phyloP scores from a whole-genome alignment of 208 protist genomes.

The Leptomonas pyrrhocoris region DNA sequence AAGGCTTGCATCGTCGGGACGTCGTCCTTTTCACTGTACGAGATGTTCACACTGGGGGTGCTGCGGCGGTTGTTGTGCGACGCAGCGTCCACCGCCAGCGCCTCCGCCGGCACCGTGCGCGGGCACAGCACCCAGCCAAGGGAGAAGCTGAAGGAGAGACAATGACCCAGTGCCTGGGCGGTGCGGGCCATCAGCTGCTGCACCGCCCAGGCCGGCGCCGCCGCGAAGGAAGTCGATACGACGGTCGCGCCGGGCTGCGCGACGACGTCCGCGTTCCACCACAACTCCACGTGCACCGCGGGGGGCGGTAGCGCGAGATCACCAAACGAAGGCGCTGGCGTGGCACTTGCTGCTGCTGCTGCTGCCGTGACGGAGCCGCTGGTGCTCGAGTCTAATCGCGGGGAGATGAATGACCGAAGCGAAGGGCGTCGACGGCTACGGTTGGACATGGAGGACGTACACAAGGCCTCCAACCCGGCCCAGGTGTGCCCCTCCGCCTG shows the following conservation, averaged over 20 bases:
- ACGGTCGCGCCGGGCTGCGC: constrained; percentile 11
- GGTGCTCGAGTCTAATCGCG: not conserved
- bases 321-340: not conserved
- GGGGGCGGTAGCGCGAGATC: not conserved
- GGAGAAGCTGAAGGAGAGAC: constrained; percentile 36
- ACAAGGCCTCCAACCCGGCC: constrained; percentile 14
- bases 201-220: constrained; percentile 4
- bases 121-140: constrained; percentile 42
- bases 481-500: constrained; percentile 3
- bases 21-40: constrained; percentile 21
- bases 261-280: constrained; percentile 62
- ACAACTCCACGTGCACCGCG: constrained; percentile 34
- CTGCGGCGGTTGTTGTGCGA: no score
- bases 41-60: not conserved
- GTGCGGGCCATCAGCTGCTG: constrained; percentile 14
- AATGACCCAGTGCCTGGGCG: constrained; percentile 5
- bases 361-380: not conserved
- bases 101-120: not conserved
- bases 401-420: not conserved
- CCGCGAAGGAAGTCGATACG: constrained; percentile 10
- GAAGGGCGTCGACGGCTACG: not conserved
- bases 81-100: not conserved
- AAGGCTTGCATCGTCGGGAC: constrained; percentile 24
- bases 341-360: no score
- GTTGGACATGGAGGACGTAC: not conserved